These are phyloP conservation scores for Micromonas pusilla DNA, from an alignment of 139 green algal genomes.

Conservation along the genomic window DNA sequence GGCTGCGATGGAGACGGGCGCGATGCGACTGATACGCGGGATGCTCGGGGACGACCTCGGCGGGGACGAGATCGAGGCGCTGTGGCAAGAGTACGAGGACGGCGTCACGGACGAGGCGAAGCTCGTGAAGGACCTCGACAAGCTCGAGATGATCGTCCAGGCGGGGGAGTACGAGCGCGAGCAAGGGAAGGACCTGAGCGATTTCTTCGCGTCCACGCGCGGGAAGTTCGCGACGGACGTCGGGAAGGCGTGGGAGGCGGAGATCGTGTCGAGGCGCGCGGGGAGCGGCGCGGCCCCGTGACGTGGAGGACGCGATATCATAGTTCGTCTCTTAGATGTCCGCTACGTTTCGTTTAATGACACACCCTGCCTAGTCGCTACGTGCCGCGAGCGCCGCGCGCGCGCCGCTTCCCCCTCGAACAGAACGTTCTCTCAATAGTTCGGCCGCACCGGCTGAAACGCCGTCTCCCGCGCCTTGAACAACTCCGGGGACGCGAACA, in stretches of 20 bases:
- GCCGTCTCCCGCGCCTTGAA: neutral
- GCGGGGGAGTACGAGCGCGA: conserved; percentile 32
- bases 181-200: neutral
- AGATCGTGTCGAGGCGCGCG: conserved; percentile 3
- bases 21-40: conserved; percentile 7
- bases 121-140: conserved; percentile 40
- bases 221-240: neutral
- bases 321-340: neutral
- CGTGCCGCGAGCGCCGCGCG: too few species aligned
- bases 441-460: neutral
- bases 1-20: conserved; percentile 18
- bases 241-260: conserved; percentile 10
- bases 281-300: too few species aligned
- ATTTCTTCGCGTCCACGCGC: conserved; percentile 2
- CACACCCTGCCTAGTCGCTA: neutral
- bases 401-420: neutral
- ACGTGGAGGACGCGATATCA: too few species aligned
- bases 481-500: neutral
- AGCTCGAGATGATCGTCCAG: conserved; percentile 39
- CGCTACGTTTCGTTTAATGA: neutral
- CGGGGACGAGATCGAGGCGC: conserved; percentile 24
- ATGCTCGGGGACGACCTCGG: conserved; percentile 8
- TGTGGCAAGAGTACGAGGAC: conserved; percentile 37
- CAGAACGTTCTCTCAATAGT: neutral
- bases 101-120: conserved; percentile 27